phyloP scores from a whole-genome alignment of 306 rosid genomes.

The Cotoneaster glaucophyllus region DNA sequence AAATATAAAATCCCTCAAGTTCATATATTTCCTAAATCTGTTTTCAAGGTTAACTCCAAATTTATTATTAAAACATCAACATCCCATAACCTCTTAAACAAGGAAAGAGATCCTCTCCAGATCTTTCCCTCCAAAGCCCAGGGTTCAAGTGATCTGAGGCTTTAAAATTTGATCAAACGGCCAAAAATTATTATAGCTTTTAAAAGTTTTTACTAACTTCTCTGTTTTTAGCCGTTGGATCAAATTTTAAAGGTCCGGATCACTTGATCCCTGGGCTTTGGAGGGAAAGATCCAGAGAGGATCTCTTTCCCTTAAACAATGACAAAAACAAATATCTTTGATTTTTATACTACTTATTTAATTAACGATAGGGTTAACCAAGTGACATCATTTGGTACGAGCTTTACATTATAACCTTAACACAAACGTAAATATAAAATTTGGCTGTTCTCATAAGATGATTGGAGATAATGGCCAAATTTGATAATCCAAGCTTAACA shows the following conservation, averaged over 20 bases:
- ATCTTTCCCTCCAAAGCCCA: too few relatives aligned
- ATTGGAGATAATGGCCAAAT: conserved; percentile 12
- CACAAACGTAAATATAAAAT: conserved; percentile 1
- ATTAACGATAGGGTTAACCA: not conserved
- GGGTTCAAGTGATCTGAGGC: too few relatives aligned
- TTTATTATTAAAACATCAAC: conserved; percentile 4
- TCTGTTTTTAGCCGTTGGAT: too few relatives aligned
- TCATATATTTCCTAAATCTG: too few relatives aligned
- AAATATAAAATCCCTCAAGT: too few relatives aligned
- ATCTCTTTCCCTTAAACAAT: not conserved
- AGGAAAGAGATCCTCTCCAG: too few relatives aligned
- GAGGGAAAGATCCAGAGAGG: too few relatives aligned
- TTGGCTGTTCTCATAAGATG: not conserved
- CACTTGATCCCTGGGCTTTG: too few relatives aligned
- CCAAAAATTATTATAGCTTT: too few relatives aligned
- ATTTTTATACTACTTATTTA: not conserved
- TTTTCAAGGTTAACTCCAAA: not conserved
- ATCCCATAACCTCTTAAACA: conserved; percentile 18
- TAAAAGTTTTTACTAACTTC: too few relatives aligned
- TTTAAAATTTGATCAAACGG: too few relatives aligned
- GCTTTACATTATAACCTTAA: conserved; percentile 10
- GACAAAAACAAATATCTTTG: not conserved
- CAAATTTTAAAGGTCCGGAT: too few relatives aligned
- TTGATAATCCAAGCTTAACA: conserved; percentile 21
- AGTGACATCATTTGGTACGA: conserved; percentile 17